phyloP scores from a whole-genome alignment of 78 protist species.

The Diacronema lutheri region DNA sequence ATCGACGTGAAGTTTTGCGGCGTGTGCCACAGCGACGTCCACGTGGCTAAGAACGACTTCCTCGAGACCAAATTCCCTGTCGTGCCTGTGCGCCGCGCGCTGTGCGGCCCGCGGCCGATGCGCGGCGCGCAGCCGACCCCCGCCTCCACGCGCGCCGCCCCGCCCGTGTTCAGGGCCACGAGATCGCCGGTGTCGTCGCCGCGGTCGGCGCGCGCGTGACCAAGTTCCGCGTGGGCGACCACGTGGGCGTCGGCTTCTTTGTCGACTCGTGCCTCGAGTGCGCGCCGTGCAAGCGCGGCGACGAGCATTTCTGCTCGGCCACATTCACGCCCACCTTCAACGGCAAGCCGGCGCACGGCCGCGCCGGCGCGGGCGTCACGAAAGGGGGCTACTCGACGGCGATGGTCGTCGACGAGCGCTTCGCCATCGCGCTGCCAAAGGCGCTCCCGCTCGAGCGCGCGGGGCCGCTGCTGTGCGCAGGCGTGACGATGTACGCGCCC shows the following conservation, averaged over 20 bases:
- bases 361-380: not conserved
- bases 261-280: constrained; percentile 38
- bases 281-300: constrained; percentile 33
- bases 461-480: constrained; percentile 64
- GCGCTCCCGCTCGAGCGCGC: constrained; percentile 20
- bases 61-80: too few species aligned
- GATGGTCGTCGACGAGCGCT: constrained; percentile 17
- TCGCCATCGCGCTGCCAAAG: constrained; percentile 5
- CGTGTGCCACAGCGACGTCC: constrained; percentile 48
- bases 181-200: constrained; percentile 11
- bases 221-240: constrained; percentile 27
- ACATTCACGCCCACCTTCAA: not conserved
- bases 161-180: constrained; percentile 61
- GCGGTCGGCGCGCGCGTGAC: constrained; percentile 10
- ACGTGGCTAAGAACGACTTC: too few species aligned
- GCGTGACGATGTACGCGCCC: constrained; percentile 52
- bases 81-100: too few species aligned
- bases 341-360: not conserved
- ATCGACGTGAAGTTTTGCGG: constrained; percentile 34
- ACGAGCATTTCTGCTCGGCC: constrained; percentile 19
- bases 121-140: too few species aligned
- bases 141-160: too few species aligned
- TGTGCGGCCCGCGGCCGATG: too few species aligned
- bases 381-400: too few species aligned
- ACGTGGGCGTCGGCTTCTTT: constrained; percentile 49